Evolutionary conservation across 208 protist genomes (phyloP).

Genomic region (Trypanosoma mega): DNA sequence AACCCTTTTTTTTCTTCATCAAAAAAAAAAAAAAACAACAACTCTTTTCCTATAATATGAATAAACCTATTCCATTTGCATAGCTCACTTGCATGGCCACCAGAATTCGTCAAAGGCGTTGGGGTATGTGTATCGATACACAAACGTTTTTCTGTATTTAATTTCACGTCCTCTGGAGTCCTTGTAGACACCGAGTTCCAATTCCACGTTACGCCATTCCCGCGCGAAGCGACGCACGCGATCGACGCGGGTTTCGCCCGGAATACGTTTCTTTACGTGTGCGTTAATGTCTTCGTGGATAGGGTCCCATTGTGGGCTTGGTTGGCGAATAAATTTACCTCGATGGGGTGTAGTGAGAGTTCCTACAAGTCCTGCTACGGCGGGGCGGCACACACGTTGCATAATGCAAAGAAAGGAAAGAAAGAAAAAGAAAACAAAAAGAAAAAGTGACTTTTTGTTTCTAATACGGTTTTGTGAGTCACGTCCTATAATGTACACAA

Average conservation of each 20-base stretch:
- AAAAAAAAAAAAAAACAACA: too few species aligned
- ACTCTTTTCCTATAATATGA: background rate
- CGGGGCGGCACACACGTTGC: background rate
- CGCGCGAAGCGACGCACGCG: constrained; percentile 85
- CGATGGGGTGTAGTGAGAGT: constrained; percentile 23
- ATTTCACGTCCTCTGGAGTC: constrained; percentile 85
- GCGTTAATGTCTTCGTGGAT: constrained; percentile 91
- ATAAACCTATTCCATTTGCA: background rate
- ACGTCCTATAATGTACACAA: too few species aligned
- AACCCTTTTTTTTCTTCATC: background rate
- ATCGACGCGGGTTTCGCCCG: constrained; percentile 86
- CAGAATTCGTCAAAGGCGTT: constrained; percentile 92
- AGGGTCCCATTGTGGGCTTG: constrained; percentile 82
- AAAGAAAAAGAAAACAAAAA: background rate
- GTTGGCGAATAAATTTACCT: constrained; percentile 82
- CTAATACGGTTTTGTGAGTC: too few species aligned
- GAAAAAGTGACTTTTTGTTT: too few species aligned
- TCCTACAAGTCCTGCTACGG: background rate
- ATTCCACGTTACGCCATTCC: constrained; percentile 90
- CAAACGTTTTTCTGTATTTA: constrained; percentile 90
- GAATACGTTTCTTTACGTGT: constrained; percentile 90
- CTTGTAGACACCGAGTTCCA: constrained; percentile 87
- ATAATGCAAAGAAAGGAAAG: background rate
- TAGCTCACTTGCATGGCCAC: constrained; percentile 90
- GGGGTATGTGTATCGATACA: constrained; percentile 91